Base-by-base conservation (phyloP, 2,329 filamentous ascomycete genomes). In the Fusarium torreyae region DNA sequence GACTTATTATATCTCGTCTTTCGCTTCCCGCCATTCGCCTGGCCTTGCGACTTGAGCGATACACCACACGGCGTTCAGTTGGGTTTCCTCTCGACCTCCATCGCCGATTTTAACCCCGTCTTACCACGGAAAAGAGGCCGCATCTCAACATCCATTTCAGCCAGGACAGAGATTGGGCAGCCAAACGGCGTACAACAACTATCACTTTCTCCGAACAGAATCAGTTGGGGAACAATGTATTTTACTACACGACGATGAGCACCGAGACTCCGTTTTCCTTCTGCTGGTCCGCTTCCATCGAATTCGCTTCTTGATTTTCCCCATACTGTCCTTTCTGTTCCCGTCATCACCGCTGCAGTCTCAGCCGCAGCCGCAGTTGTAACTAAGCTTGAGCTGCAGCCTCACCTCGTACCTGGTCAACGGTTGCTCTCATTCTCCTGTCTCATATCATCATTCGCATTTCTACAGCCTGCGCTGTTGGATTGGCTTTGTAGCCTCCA, bases 171-270 rank as follows among this genome's bases (percentile, higher is more conserved):
- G 42, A 58, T 66, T 60, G 62, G 62, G 61, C 70, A 56, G 51
- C 50, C 63, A 66, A 72, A 67, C 61, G 43, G 61, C 64, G 46
- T 63, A 61, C 57, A 31, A 60, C 59, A 57, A 63, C 60, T 46
- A 65, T 62, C 49, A 45, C 44, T 60, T 55, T 57, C 42, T 48
- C 55, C 33, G 51, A 74, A 54, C 67, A 54, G 56, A 69, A 73
- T 61, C 59, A 69, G 56, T 63, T 57, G 65, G 68, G 68, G 59
- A 71, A 78, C 74, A 74, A 81, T 79, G 78, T 78, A 72, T 77
- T 73, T 77, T 73, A 76, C 75, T 77, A 78, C 75, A 82, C 82
- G 79, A 87, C 85, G 79, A 88, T 88, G 86, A 87, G 82, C 83
- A 83, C 80, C 83, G 79, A 81, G 80, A 82, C 81, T 80, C 79